phyloP scores from a whole-genome alignment of 1,284 basidiomycete species.

The Cerioporus squamosus region DNA sequence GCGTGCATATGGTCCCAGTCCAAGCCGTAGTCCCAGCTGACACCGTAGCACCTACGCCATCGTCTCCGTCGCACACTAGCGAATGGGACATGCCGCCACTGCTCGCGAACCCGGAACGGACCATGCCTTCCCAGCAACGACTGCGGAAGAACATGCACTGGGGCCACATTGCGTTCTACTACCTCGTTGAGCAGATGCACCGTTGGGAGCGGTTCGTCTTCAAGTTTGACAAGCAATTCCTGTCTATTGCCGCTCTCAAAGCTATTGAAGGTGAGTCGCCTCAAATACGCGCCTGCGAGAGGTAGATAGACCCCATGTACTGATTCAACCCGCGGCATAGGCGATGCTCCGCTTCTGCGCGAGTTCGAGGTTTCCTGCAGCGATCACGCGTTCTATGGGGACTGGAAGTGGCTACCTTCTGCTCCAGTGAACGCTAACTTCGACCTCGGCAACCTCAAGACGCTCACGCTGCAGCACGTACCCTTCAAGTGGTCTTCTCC shows the following conservation, averaged over 20 bases:
- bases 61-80: slow-evolving; percentile 15
- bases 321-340: slow-evolving; percentile 37
- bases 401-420: slow-evolving; percentile 75
- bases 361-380: slow-evolving; percentile 79
- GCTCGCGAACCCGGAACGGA: slow-evolving; percentile 13
- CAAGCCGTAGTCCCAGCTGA: slow-evolving; percentile 19
- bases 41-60: slow-evolving; percentile 8
- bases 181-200: slow-evolving; percentile 76
- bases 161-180: slow-evolving; percentile 79
- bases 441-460: slow-evolving; percentile 50
- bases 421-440: slow-evolving; percentile 41
- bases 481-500: slow-evolving; percentile 79
- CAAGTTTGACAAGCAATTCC: slow-evolving; percentile 73
- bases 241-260: slow-evolving; percentile 69
- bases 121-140: slow-evolving; percentile 22
- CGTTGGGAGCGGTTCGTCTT: slow-evolving; percentile 82
- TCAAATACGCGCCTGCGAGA: not conserved
- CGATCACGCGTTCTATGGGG: slow-evolving; percentile 61
- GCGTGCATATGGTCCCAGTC: slow-evolving; percentile 24
- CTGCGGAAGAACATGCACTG: slow-evolving; percentile 59
- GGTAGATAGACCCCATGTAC: not conserved
- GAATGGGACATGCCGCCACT: slow-evolving; percentile 26
- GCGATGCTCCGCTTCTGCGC: slow-evolving; percentile 68
- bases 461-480: slow-evolving; percentile 66
- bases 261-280: slow-evolving; percentile 61